Conservation (phyloP, 495 filamentous ascomycete genomes). For the Astrothelium subdiscretum region DNA sequence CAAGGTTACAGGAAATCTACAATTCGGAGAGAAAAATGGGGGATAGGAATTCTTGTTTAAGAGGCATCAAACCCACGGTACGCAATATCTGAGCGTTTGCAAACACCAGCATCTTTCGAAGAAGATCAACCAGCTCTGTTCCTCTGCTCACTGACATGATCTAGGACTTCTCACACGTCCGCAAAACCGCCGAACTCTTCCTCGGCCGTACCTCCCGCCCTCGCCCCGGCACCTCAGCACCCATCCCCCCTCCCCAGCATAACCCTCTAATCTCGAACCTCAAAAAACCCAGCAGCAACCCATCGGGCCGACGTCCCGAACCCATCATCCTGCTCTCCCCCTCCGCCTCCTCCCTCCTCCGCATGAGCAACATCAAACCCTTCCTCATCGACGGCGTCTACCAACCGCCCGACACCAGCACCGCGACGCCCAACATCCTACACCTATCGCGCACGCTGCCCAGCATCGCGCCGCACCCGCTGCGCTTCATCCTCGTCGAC, state of each 20-base stretch:
- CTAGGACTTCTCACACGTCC: constrained; percentile 90
- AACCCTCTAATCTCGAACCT: constrained; percentile 30
- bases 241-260: constrained; percentile 20
- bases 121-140: not conserved
- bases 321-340: constrained; percentile 97
- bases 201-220: constrained; percentile 46
- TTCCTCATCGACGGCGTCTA: constrained; percentile 85
- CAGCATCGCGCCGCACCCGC: constrained; percentile 57
- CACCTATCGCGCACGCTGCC: constrained; percentile 72
- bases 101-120: too few species aligned
- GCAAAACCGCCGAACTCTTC: constrained; percentile 74
- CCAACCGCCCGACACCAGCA: constrained; percentile 60
- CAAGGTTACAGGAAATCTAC: constrained; percentile 75
- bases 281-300: constrained; percentile 27
- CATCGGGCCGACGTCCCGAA: constrained; percentile 52
- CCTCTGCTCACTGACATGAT: constrained; percentile 12
- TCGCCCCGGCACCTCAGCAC: constrained; percentile 34
- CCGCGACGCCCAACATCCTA: constrained; percentile 60
- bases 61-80: constrained; percentile 85
- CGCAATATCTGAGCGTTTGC: constrained; percentile 29
- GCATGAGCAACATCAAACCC: constrained; percentile 90
- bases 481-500: constrained; percentile 93
- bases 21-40: constrained; percentile 81
- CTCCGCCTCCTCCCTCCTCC: constrained; percentile 94
- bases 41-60: constrained; percentile 77